A percentile compares a stretch with the other conserved stretches of the same genome.
phyloP scores from a whole-genome alignment of 306 rosid species.

The Cajanus cajan region DNA sequence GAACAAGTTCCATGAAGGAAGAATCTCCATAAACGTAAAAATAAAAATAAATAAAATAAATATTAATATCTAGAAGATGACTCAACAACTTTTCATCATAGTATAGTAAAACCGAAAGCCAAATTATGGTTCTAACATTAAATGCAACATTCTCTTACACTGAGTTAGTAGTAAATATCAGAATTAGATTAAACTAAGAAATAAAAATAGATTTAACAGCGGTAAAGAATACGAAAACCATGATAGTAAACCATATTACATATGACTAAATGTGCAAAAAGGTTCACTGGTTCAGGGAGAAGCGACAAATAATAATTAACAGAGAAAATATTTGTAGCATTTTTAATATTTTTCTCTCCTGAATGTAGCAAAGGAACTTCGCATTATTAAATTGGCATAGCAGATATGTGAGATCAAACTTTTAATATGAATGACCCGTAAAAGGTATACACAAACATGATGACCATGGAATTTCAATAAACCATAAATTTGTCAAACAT shows the following conservation, averaged over 20 bases:
- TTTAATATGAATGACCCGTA: constrained; percentile 22
- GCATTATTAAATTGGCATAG: constrained; percentile 10
- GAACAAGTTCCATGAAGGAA: too few relatives aligned
- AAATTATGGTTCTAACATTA: too few relatives aligned
- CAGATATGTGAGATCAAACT: constrained; percentile 29
- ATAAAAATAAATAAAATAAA: too few relatives aligned
- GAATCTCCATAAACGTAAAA: too few relatives aligned
- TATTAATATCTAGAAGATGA: too few relatives aligned
- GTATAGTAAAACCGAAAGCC: too few relatives aligned
- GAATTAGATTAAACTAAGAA: too few relatives aligned
- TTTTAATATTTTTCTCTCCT: constrained; percentile 23
- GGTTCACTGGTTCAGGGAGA: background rate
- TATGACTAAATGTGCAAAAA: constrained; percentile 24
- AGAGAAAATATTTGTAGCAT: constrained; percentile 17
- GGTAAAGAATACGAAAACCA: background rate
- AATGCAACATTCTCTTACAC: too few relatives aligned
- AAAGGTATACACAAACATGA: background rate
- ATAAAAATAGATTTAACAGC: background rate
- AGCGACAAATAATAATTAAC: constrained; percentile 16
- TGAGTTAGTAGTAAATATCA: background rate
- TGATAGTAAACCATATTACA: constrained; percentile 22
- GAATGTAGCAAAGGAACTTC: constrained; percentile 25
- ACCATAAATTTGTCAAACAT: constrained; percentile 44
- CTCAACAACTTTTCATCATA: too few relatives aligned
- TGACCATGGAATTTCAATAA: constrained; percentile 29